These are phyloP conservation scores for Pachysandra terminalis DNA, from an alignment of 164 flowering plant species.

Conservation along the genomic window DNA sequence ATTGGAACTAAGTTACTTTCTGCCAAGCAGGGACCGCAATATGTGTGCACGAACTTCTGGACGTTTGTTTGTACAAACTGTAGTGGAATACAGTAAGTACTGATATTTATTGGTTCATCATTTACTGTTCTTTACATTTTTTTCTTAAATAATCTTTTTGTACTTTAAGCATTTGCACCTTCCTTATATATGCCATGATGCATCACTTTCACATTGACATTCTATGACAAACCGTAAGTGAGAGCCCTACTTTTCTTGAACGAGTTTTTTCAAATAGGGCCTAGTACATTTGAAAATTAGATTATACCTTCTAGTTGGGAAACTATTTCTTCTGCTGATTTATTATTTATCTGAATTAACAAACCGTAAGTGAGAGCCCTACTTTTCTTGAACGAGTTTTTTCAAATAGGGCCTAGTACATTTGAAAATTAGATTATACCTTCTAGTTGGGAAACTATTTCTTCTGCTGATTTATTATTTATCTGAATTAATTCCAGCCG, in stretches of 20 bases:
- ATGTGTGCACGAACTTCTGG: slow-evolving; percentile 95
- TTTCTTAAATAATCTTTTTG: not conserved
- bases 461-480: slow-evolving; percentile 2
- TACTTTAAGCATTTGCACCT: not conserved
- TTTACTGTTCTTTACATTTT: not conserved
- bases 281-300: not conserved
- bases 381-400: not conserved
- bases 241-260: not conserved
- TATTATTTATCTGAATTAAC: not conserved
- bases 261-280: not conserved
- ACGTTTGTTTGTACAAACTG: slow-evolving; percentile 95
- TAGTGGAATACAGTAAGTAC: slow-evolving; percentile 96
- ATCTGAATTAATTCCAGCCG: slow-evolving; percentile 47
- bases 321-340: not conserved
- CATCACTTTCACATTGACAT: not conserved
- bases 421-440: not conserved
- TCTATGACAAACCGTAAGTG: not conserved
- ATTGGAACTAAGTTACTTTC: slow-evolving; percentile 1
- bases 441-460: not conserved
- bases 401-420: not conserved
- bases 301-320: not conserved
- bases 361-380: not conserved
- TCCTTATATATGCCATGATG: not conserved
- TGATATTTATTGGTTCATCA: not conserved
- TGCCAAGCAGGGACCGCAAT: slow-evolving; percentile 87